Conservation (phyloP, 192 early-diverging fungal species). For the Phlyctochytrium bullatum region DNA sequence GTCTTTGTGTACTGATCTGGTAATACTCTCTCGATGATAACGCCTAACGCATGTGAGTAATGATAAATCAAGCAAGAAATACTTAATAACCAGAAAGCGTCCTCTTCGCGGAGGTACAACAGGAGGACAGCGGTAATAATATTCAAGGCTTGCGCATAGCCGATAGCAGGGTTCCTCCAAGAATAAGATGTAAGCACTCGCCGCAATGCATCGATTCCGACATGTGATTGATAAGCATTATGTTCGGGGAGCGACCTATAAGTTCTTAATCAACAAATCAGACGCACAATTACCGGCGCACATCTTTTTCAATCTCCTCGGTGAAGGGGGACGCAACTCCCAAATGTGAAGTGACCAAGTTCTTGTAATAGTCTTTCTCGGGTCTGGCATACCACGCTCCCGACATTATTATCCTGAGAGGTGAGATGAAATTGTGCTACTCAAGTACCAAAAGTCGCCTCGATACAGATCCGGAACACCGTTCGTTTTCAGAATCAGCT, state of each 20-base stretch:
- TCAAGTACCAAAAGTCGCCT: constrained; percentile 50
- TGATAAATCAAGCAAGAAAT: background rate
- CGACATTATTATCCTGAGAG: constrained; percentile 47
- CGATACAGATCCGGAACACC: constrained; percentile 46
- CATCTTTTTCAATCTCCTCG: constrained; percentile 68
- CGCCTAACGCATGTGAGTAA: constrained; percentile 26
- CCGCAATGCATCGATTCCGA: constrained; percentile 53
- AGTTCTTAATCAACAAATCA: constrained; percentile 12
- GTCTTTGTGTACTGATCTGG: constrained; percentile 65
- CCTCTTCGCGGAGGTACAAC: constrained; percentile 53
- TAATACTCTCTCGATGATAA: constrained; percentile 52
- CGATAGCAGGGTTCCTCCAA: constrained; percentile 58
- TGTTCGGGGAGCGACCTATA: constrained; percentile 57
- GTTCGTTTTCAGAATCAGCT: constrained; percentile 42
- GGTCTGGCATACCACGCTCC: constrained; percentile 56
- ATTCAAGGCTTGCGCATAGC: constrained; percentile 64
- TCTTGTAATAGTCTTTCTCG: constrained; percentile 41
- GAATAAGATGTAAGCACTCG: constrained; percentile 57
- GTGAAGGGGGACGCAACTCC: constrained; percentile 40
- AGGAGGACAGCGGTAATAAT: constrained; percentile 57
- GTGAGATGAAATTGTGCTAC: constrained; percentile 9
- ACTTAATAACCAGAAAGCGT: constrained; percentile 63
- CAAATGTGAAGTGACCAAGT: constrained; percentile 34
- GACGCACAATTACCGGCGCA: constrained; percentile 38
- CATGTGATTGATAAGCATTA: constrained; percentile 50